Percentiles rank a stretch among this genome's conserved stretches.
Evolutionary conservation across 495 filamentous ascomycete genomes (phyloP).

Genomic region (Neurospora sp.): DNA sequence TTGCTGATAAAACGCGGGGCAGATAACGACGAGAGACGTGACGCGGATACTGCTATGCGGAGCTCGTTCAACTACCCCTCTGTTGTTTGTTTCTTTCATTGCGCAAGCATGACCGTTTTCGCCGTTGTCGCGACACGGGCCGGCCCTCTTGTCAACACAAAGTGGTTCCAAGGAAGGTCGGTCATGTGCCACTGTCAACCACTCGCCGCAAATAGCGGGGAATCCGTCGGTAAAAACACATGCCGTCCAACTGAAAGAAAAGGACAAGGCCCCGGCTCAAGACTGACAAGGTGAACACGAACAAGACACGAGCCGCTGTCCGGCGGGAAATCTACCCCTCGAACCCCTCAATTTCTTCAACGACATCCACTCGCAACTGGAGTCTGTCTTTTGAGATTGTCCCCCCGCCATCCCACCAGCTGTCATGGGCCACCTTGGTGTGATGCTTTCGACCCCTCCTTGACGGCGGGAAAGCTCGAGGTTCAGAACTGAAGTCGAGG

Average conservation of each 20-base stretch:
- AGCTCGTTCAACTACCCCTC: background rate
- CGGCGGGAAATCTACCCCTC: background rate
- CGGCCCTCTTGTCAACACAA: background rate
- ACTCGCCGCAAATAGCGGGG: background rate
- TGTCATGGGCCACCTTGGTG: background rate
- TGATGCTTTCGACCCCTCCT: background rate
- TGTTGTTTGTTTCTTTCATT: background rate
- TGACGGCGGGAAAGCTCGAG: background rate
- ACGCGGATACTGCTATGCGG: background rate
- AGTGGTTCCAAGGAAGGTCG: background rate
- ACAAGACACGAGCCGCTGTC: background rate
- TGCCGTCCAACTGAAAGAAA: background rate
- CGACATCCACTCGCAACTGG: background rate
- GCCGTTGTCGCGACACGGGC: background rate
- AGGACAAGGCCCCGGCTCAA: background rate
- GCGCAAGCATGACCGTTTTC: background rate
- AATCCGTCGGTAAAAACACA: background rate
- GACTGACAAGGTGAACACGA: background rate
- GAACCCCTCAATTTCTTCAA: background rate
- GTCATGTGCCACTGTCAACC: background rate
- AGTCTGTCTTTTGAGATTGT: background rate
- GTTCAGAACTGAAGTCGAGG: background rate
- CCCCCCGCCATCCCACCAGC: background rate
- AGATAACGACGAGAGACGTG: background rate
- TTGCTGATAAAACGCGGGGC: background rate